A percentile compares a stretch with the other conserved stretches of the same genome.
Evolutionary conservation across 345 rosid genomes (phyloP).

Genomic region (Orychophragmus violaceus): DNA sequence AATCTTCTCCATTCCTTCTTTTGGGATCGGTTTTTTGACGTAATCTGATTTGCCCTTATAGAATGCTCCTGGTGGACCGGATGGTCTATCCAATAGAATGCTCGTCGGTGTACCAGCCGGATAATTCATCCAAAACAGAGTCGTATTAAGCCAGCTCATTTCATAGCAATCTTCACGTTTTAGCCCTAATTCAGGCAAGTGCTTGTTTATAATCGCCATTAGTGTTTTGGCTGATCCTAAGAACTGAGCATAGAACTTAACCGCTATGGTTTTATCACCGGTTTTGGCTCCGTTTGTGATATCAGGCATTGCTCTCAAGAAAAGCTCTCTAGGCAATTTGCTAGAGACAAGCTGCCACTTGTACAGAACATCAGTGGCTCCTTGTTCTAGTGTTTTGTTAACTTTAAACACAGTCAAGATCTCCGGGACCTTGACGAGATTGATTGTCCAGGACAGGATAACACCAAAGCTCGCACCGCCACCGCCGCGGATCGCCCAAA

Average conservation of each 20-base stretch:
- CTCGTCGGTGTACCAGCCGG: constrained; percentile 22
- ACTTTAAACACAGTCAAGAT: constrained; percentile 34
- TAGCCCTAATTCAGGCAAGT: constrained; percentile 37
- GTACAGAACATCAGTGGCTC: constrained; percentile 21
- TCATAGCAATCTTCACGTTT: constrained; percentile 35
- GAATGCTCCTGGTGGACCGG: neutral
- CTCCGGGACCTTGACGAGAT: constrained; percentile 39
- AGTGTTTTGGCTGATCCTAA: constrained; percentile 31
- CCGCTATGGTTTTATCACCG: constrained; percentile 21
- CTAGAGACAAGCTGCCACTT: constrained; percentile 35
- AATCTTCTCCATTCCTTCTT: constrained; percentile 17
- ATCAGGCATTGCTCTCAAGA: constrained; percentile 28
- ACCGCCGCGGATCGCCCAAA: constrained; percentile 58
- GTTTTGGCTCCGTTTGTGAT: neutral
- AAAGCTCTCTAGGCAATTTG: constrained; percentile 17
- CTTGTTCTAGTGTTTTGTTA: constrained; percentile 20
- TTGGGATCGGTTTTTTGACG: constrained; percentile 26
- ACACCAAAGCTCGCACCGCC: constrained; percentile 52
- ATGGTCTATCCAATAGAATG: constrained; percentile 21
- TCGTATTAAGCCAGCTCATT: constrained; percentile 38
- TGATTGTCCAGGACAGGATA: constrained; percentile 40
- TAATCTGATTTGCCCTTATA: constrained; percentile 46
- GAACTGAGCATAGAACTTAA: constrained; percentile 33
- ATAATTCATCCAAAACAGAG: constrained; percentile 9
- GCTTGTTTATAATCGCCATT: constrained; percentile 11